Base-by-base conservation (phyloP, 2,329 filamentous ascomycete species). In the Hirsutella minnesotensis region DNA sequence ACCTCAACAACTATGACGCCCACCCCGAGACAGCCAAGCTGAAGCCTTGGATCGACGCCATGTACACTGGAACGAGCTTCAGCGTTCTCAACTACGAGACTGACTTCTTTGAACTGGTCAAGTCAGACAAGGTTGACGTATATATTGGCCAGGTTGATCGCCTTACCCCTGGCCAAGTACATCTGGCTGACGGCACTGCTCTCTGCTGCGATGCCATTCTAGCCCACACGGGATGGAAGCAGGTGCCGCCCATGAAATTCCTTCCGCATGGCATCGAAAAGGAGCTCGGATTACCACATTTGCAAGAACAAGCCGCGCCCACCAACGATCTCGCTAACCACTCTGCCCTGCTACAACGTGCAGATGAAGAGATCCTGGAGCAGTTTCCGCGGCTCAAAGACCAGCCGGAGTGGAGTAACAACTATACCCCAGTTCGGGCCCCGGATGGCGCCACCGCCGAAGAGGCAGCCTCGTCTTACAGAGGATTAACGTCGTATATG, bases 21-120 rank as follows among this genome's bases (percentile, higher is more conserved):
- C 69, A 77, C 45, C 69, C 72, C 0, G 68, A 75, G 51, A 68
- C 62, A 0, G 64, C 64, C 33, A 75, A 74, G 56, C 62, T 78
- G 19, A 72, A 70, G 55, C 72, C 73, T 0, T 74, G 72, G 67
- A 64, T 60, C 15, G 56, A 64, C 3, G 54, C 67, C 29, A 69
- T 74, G 55, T 80, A 72, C 59, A 67, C 69, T 4, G 76, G 68
- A 2, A 68, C 68, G 8, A 70, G 67, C 4, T 64, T 81, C 20
- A 73, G 72, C 41, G 79, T 83, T 40, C 63, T 76, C 41, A 82
- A 80, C 55, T 81, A 77, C 49, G 64, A 69, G 1, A 72, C 65
- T 4, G 65, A 74, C 50, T 71, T 81, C 50, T 74, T 78, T 49
- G 72, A 77, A 3, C 57, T 77, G 13, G 68, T 81, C 15, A 64